Base-by-base conservation (phyloP, 1,284 basidiomycete genomes). In the Trametes polyzona region DNA sequence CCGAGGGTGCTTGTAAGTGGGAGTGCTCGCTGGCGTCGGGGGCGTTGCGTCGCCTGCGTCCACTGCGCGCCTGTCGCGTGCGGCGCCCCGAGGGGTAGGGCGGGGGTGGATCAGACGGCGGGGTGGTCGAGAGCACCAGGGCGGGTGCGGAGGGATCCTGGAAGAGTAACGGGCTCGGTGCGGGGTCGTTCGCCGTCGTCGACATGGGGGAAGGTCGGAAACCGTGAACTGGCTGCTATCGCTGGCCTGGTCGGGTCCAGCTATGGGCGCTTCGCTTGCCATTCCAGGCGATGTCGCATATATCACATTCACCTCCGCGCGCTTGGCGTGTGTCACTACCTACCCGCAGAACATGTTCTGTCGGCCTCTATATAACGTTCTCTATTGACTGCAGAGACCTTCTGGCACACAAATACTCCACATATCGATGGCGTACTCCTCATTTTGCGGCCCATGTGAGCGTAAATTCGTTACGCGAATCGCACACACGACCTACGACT, bases 71-170 rank as follows among this genome's bases (percentile, higher is more conserved):
- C 4, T 71, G 48, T 27, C 81, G 73, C 8, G 70, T 59, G 29
- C 80, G 77, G n/a, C 82, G 76, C 60, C 79, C 76, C 0, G 83
- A 79, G 33, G 85, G 87, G 67, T 88, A 89, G 0, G 86, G 87
- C 0, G 86, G 86, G 11, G 86, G 86, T 0, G 87, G 86, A 59
- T 88, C 86, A 3, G 68, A 47, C 16, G 67, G 63, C 6, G 60
- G 57, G 12, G 62, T 66, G n/a, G 65, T 62, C 2, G 64, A 64
- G 11, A 71, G 53, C 16, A 71, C 54, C 9, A 60, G 11, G 9
- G 53, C 56, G 3, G 55, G 49, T 14, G 62, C 55, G 8, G 59
- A 52, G 19, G 54, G 59, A 12, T 57, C 59, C 6, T 60, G 53
- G 11, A 59, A 48, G 40, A 58, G 54, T 1, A 53, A 29, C 16